Evolutionary conservation across 1,284 basidiomycete species (phyloP), one percentile per base, ranked within the genome.

Genomic region (Afroboletus lepidellus): DNA sequence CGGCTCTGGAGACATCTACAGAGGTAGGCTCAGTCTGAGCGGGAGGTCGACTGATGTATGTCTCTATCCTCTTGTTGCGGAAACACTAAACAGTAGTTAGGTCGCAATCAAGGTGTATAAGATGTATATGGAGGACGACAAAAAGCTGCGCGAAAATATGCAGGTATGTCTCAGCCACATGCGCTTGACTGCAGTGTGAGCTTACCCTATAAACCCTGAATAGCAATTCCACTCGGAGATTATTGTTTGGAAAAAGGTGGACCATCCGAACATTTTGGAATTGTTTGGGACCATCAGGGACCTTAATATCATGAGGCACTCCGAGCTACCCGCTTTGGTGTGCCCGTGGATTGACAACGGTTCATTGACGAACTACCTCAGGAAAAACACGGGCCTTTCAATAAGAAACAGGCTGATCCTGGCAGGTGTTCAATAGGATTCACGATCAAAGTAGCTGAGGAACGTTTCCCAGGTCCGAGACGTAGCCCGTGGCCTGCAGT

Each of bases 101-200:
- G 50, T 51, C 16, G 46, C 49, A n/a, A 50, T 51, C 30, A 51
- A 51, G 15, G 46, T n/a, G 13, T 34, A 41, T 36, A 51, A 18
- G 24, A n/a, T 41, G 24, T 49, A 41, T 20, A 18, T 27, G 9
- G 37, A 51, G 15, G 18, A 8, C 15, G 30, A 27, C n/a, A 18
- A 41, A 23, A 27, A 13, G 11, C 23, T 41, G 1, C 24, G 18
- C 12, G 5, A 41, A 9, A 50, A n/a, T 18, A 33, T 34, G 23
- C 21, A 29, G 37, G 50, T 50, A 34, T 2, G 30, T 29, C n/a
- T 3, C 12, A 23, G 4, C 11, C 18, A 11, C 34, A 29, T 4
- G n/a, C n/a, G n/a, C n/a, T n/a, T n/a, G 5, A 36, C 7, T 5
- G 34, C 18, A 37, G 41, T 12, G 12, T 37, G 18, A 25, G n/a